Evolutionary conservation across 2,329 filamentous ascomycete species (phyloP).

Genomic region (Pseudopyrenochaeta lycopersici): DNA sequence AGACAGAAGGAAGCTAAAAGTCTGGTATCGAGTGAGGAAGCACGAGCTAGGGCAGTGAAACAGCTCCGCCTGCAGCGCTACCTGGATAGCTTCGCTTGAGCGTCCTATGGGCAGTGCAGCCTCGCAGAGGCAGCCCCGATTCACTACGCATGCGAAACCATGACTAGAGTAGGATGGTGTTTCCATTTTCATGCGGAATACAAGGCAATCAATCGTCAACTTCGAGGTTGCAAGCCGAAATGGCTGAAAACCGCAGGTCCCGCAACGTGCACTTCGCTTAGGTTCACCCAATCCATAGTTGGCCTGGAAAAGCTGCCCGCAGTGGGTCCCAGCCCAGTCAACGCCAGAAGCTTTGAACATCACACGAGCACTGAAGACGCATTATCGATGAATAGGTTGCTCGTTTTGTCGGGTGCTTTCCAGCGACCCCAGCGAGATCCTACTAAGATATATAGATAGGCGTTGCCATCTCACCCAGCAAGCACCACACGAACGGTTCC

Average conservation of each 20-base stretch:
- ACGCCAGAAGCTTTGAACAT: constrained; percentile 22
- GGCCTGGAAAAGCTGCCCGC: constrained; percentile 9
- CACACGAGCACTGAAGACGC: constrained; percentile 18
- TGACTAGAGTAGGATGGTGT: background rate
- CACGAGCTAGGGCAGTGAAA: constrained; percentile 11
- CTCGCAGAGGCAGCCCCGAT: no score
- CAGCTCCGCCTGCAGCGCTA: constrained; percentile 21
- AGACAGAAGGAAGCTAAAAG: constrained; percentile 2
- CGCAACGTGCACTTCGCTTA: constrained; percentile 22
- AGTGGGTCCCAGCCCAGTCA: constrained; percentile 14
- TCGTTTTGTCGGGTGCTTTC: constrained; percentile 30
- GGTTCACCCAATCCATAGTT: background rate
- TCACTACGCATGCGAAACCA: background rate
- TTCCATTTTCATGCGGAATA: background rate
- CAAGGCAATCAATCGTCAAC: background rate
- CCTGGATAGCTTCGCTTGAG: background rate
- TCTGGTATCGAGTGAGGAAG: constrained; percentile 8
- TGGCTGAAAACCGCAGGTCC: constrained; percentile 4
- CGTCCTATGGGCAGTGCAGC: no score
- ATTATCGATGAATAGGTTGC: constrained; percentile 20
- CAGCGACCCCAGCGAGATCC: constrained; percentile 30
- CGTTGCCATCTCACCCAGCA: constrained; percentile 28
- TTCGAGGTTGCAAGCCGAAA: no score
- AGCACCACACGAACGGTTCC: constrained; percentile 27
- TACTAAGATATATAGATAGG: constrained; percentile 35